phyloP scores from a whole-genome alignment of 2,329 filamentous ascomycete genomes.

The Phaeophleospora eucalypticola region DNA sequence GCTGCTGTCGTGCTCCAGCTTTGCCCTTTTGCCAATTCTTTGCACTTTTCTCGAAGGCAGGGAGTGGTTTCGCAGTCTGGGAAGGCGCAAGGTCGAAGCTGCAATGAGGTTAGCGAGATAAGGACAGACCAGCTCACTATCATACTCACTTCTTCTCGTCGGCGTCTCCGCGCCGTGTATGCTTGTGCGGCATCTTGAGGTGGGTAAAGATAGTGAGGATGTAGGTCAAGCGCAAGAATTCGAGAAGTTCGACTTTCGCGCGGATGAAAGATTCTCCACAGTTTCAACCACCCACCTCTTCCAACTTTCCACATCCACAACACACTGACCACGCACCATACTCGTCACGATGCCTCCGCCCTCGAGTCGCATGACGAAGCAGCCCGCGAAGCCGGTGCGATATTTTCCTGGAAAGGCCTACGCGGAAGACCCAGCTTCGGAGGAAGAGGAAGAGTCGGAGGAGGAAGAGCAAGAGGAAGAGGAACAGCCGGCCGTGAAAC shows the following conservation, averaged over 20 bases:
- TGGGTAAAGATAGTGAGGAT: background rate
- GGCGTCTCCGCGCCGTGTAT: constrained; percentile 29
- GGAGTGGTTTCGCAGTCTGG: constrained; percentile 56
- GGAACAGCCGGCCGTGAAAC: constrained; percentile 33
- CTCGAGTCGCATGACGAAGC: constrained; percentile 79
- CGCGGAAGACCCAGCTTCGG: constrained; percentile 45
- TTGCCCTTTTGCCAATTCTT: constrained; percentile 29
- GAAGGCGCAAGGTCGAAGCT: constrained; percentile 59
- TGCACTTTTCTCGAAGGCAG: constrained; percentile 45
- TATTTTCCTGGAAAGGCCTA: constrained; percentile 80
- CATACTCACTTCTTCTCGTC: constrained; percentile 35
- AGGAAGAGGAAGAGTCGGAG: constrained; percentile 44
- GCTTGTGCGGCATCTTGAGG: constrained; percentile 33
- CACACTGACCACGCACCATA: background rate
- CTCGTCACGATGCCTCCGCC: constrained; percentile 59
- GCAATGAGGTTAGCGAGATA: constrained; percentile 32
- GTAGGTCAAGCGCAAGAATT: background rate
- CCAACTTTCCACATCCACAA: background rate
- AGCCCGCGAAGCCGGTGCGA: constrained; percentile 73
- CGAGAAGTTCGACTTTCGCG: too few species aligned
- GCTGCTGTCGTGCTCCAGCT: constrained; percentile 23
- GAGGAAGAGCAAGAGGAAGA: constrained; percentile 51
- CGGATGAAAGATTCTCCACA: background rate
- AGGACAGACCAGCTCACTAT: background rate
- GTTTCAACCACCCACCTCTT: background rate